Percentiles rank a stretch among this genome's conserved stretches.
These are phyloP conservation scores for Populus alba DNA, from an alignment of 345 rosid genomes.

Conservation along the genomic window DNA sequence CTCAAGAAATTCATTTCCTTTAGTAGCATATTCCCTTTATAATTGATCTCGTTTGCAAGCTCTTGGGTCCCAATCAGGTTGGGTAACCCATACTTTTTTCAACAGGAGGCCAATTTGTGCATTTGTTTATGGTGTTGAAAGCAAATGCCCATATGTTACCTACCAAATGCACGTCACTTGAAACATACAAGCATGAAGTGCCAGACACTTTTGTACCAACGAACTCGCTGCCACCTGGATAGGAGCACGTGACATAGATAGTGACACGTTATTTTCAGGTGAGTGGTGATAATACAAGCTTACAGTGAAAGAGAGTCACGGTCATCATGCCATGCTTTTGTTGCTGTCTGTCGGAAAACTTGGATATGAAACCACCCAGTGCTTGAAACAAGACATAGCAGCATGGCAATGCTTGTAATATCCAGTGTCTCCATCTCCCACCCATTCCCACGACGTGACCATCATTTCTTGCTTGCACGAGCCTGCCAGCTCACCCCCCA, in stretches of 20 bases:
- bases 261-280: constrained; percentile 24
- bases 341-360: background rate
- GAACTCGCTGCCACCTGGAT: background rate
- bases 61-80: background rate
- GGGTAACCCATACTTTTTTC: too few species aligned
- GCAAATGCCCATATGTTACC: background rate
- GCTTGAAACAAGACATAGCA: background rate
- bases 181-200: background rate
- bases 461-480: constrained; percentile 34
- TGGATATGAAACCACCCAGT: background rate
- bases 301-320: background rate
- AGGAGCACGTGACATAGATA: constrained; percentile 21
- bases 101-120: too few species aligned
- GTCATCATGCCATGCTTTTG: background rate
- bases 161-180: background rate
- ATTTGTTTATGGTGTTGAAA: background rate
- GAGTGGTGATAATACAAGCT: constrained; percentile 10
- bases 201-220: background rate
- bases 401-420: background rate
- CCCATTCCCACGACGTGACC: constrained; percentile 24
- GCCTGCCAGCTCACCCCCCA: constrained; percentile 30
- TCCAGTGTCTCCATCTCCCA: background rate
- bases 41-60: background rate
- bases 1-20: too few species aligned
- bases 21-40: too few species aligned